Conservation (phyloP, 2,329 filamentous ascomycete genomes). For the Diplodia scrobiculata region DNA sequence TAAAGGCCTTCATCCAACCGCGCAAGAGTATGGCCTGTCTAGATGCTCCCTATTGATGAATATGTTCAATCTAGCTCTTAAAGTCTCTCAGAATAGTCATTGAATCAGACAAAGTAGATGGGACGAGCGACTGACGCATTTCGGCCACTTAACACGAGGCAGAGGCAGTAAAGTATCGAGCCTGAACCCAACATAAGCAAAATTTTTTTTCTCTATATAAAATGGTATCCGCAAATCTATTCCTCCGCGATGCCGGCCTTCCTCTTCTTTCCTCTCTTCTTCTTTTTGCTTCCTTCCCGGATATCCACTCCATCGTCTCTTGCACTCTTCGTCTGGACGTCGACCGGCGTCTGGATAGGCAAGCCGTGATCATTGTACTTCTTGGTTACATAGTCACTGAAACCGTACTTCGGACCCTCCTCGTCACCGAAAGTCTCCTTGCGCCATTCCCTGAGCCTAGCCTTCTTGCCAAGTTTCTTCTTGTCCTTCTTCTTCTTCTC, state of each 20-base stretch:
- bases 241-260: constrained; percentile 33
- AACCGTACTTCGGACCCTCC: constrained; percentile 53
- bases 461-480: constrained; percentile 91
- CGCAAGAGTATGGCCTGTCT: too few relatives aligned
- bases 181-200: background rate
- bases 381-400: constrained; percentile 38
- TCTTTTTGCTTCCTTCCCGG: constrained; percentile 40
- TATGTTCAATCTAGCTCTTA: too few relatives aligned
- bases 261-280: constrained; percentile 43
- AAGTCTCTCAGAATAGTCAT: too few relatives aligned
- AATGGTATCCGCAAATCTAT: constrained; percentile 12
- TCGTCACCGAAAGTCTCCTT: constrained; percentile 66
- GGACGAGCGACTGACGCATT: background rate
- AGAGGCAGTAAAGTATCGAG: background rate
- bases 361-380: constrained; percentile 38
- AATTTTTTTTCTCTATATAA: background rate
- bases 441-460: constrained; percentile 82
- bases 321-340: constrained; percentile 37
- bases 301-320: constrained; percentile 44
- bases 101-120: background rate
- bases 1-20: too few relatives aligned
- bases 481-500: constrained; percentile 88
- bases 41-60: too few relatives aligned
- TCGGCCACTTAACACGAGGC: background rate
- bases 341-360: constrained; percentile 21